These are phyloP conservation scores for Lipomyces sp. DNA, from an alignment of 805 yeast species.

Conservation along the genomic window DNA sequence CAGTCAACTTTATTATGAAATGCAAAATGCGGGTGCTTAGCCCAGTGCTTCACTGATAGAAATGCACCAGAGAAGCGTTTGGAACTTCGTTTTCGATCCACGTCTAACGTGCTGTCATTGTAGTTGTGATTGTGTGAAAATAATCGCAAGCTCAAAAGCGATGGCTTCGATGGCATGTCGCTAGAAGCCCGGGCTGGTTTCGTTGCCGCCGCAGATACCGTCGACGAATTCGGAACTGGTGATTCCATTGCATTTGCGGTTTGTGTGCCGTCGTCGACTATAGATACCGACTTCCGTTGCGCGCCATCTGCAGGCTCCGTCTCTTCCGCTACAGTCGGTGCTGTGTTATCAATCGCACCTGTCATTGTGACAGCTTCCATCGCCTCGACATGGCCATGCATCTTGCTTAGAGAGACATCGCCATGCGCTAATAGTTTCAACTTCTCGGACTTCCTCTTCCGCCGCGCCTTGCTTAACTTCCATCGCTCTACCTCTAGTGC, in stretches of 20 bases:
- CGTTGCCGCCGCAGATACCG: not conserved
- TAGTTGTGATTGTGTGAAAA: too few species aligned
- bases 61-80: conserved; percentile 1
- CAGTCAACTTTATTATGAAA: not conserved
- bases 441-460: conserved; percentile 3
- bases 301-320: too few species aligned
- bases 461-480: conserved; percentile 31
- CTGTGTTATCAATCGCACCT: too few species aligned
- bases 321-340: too few species aligned
- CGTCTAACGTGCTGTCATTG: not conserved
- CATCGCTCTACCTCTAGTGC: conserved; percentile 51
- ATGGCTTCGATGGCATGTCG: not conserved
- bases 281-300: not conserved
- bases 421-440: too few species aligned
- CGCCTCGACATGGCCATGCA: too few species aligned
- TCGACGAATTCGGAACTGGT: too few species aligned
- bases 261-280: conserved; percentile 1
- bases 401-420: too few species aligned
- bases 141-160: too few species aligned
- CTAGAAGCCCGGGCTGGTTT: not conserved
- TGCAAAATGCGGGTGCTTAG: conserved; percentile 1
- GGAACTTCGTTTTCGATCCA: not conserved
- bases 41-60: conserved; percentile 6
- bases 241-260: too few species aligned
- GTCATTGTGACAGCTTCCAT: too few species aligned